These are phyloP conservation scores for Podila horticola DNA, from an alignment of 192 early-diverging fungal genomes.

Conservation along the genomic window DNA sequence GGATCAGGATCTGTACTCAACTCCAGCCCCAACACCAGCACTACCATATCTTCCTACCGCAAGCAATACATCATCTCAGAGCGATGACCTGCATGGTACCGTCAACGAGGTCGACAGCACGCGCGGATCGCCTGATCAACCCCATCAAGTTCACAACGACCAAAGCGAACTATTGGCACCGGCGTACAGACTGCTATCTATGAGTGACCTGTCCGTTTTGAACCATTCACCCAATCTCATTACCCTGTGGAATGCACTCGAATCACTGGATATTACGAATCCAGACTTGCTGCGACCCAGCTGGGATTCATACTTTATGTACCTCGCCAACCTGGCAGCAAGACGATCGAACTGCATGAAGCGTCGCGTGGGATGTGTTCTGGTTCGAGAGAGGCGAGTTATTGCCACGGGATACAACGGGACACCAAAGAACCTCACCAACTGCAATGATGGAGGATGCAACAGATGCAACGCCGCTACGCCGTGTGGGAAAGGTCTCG, in stretches of 20 bases:
- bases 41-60: neutral
- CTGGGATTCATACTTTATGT: conserved; percentile 99
- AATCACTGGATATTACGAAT: conserved; percentile 70
- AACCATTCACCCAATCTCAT: conserved; percentile 61
- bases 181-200: conserved; percentile 53
- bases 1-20: conserved; percentile 62
- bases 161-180: neutral
- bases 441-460: conserved; percentile 97
- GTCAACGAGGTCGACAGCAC: no score
- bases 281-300: conserved; percentile 84
- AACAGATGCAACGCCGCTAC: conserved; percentile 90
- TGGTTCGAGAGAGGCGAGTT: conserved; percentile 87
- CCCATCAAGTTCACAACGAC: no score
- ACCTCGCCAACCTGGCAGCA: conserved; percentile 90
- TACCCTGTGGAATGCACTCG: conserved; percentile 56
- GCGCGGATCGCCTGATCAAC: no score
- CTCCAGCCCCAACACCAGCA: neutral
- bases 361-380: conserved; percentile 93
- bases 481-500: conserved; percentile 79
- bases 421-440: conserved; percentile 89
- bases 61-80: conserved; percentile 6
- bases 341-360: conserved; percentile 98
- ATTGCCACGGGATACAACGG: conserved; percentile 99
- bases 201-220: conserved; percentile 70
- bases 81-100: no score